Conservation (phyloP, 306 rosid species). For the Vachellia pachyceras region DNA sequence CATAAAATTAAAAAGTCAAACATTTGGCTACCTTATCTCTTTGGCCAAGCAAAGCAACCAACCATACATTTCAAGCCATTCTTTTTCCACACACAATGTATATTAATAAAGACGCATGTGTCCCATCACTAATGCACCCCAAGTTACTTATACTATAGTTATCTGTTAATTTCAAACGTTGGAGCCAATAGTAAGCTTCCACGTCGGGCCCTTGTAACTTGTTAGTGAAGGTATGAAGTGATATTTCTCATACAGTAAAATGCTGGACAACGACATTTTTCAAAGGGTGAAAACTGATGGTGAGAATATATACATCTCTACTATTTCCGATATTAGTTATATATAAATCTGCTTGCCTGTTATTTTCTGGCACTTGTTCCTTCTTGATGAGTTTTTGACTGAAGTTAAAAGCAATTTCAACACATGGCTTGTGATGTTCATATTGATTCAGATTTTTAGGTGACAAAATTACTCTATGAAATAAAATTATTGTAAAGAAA, state of each 20-base stretch:
- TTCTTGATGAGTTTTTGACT: background rate
- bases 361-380: background rate
- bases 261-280: background rate
- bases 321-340: background rate
- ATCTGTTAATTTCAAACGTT: conserved; percentile 9
- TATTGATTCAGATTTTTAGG: too few species aligned
- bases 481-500: too few species aligned
- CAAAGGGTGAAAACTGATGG: background rate
- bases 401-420: background rate
- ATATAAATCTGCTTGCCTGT: background rate
- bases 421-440: background rate
- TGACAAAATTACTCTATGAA: too few species aligned
- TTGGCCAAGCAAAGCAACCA: conserved; percentile 30
- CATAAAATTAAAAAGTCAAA: background rate
- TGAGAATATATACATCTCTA: background rate
- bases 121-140: background rate
- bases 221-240: background rate
- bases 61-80: conserved; percentile 19
- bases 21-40: conserved; percentile 40
- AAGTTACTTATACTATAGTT: conserved; percentile 8
- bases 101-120: conserved; percentile 25
- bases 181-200: conserved; percentile 30
- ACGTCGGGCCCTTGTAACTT: background rate
- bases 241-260: background rate
- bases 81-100: background rate